Conservation (phyloP, 2,329 filamentous ascomycete genomes). For the Monosporascus sp. region DNA sequence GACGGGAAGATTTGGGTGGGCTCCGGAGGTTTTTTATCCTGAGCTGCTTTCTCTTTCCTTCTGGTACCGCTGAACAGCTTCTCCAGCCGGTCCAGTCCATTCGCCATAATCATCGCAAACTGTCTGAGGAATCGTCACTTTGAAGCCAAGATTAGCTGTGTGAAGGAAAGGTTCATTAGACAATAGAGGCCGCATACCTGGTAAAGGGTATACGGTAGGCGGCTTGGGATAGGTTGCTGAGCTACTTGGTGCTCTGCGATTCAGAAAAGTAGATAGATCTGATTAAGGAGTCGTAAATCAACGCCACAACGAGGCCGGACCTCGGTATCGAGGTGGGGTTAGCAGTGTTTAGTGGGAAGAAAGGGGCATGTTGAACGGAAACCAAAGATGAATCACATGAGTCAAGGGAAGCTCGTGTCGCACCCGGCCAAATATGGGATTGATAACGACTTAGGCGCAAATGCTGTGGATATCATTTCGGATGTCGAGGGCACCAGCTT, state of each 20-base stretch:
- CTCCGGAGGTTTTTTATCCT: slow-evolving; percentile 10
- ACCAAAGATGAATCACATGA: background rate
- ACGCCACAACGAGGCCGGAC: background rate
- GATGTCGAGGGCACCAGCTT: slow-evolving; percentile 14
- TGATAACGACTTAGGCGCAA: slow-evolving; percentile 4
- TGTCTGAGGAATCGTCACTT: background rate
- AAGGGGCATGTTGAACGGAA: background rate
- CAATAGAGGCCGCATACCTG: too few relatives aligned
- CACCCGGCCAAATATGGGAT: slow-evolving; percentile 5
- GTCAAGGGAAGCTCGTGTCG: slow-evolving; percentile 5
- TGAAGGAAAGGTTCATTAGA: too few relatives aligned
- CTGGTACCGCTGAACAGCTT: slow-evolving; percentile 43
- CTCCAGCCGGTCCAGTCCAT: slow-evolving; percentile 44
- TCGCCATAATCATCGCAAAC: slow-evolving; percentile 36
- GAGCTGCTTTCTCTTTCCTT: slow-evolving; percentile 24
- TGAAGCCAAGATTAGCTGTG: background rate
- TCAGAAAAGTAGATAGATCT: background rate
- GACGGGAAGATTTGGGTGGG: slow-evolving; percentile 21
- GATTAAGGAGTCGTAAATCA: background rate
- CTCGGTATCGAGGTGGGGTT: background rate
- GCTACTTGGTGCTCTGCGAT: too few relatives aligned
- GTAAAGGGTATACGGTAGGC: too few relatives aligned
- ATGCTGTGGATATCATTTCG: slow-evolving; percentile 16
- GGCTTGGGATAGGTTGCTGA: too few relatives aligned
- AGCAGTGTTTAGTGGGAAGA: background rate